Conservation (phyloP, 129 eudicot genomes). For the Flaveria sonorensis region DNA sequence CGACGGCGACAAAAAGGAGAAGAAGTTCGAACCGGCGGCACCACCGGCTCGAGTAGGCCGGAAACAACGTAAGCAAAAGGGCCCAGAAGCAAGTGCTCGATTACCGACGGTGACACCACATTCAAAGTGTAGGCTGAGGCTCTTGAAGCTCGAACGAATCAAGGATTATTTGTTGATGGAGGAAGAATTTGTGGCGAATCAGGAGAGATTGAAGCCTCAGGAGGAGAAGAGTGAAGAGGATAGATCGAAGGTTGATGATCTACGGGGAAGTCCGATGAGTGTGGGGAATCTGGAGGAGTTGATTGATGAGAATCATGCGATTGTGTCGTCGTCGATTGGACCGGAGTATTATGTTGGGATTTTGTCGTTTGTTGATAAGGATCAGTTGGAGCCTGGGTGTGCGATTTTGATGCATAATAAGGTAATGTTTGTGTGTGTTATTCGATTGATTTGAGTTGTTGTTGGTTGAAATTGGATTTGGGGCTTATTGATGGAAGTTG, state of each 20-base stretch:
- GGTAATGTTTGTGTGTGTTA: slow-evolving; percentile 40
- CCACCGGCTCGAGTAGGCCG: slow-evolving; percentile 90
- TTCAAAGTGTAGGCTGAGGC: slow-evolving; percentile 75
- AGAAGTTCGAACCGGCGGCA: no score
- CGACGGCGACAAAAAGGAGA: slow-evolving; percentile 86
- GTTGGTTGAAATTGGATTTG: background rate
- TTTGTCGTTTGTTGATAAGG: slow-evolving; percentile 82
- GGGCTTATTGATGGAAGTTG: background rate
- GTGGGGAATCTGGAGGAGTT: slow-evolving; percentile 91
- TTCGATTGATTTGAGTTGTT: background rate
- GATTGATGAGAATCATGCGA: slow-evolving; percentile 96
- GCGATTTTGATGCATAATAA: slow-evolving; percentile 91
- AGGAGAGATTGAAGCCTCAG: slow-evolving; percentile 89
- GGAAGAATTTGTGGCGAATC: slow-evolving; percentile 92
- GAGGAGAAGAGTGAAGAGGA: slow-evolving; percentile 96
- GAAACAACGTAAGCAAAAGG: slow-evolving; percentile 85
- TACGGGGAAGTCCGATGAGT: slow-evolving; percentile 93
- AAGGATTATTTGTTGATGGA: slow-evolving; percentile 89
- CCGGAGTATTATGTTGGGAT: slow-evolving; percentile 97
- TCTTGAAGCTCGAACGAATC: slow-evolving; percentile 70
- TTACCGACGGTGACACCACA: slow-evolving; percentile 80
- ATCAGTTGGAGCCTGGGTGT: slow-evolving; percentile 92
- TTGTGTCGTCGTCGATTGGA: slow-evolving; percentile 85
- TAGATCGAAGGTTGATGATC: slow-evolving; percentile 84
- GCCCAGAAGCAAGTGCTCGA: slow-evolving; percentile 81